Conservation (phyloP, 2,329 filamentous ascomycete species). For the Dactylonectria macrodidyma region DNA sequence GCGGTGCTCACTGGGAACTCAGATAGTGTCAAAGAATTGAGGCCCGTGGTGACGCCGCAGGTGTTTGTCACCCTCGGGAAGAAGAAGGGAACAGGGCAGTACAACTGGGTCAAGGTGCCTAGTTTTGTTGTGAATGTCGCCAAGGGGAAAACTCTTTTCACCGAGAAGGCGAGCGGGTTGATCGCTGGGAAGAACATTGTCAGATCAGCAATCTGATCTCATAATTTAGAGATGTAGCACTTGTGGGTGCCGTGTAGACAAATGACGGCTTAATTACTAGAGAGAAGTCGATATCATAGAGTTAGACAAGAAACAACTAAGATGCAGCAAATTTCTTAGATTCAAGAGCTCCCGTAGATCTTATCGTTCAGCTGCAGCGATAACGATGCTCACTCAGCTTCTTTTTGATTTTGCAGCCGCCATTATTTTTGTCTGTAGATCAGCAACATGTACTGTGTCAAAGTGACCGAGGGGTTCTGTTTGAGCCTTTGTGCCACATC, state of each 20-base stretch:
- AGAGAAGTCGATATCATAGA: not conserved
- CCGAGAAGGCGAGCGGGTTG: slow-evolving; percentile 13
- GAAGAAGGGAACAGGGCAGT: slow-evolving; percentile 20
- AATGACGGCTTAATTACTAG: not conserved
- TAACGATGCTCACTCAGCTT: no score
- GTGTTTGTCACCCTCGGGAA: slow-evolving; percentile 12
- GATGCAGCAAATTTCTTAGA: no score
- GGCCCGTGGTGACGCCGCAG: slow-evolving; percentile 1
- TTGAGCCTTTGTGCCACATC: no score
- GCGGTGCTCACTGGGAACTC: not conserved
- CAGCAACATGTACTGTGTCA: no score
- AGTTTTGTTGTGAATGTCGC: slow-evolving; percentile 9
- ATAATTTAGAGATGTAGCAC: not conserved
- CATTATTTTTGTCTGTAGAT: no score
- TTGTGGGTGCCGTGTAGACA: not conserved
- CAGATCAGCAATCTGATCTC: not conserved
- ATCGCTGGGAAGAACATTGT: slow-evolving; percentile 9
- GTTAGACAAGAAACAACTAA: no score
- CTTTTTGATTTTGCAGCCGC: no score
- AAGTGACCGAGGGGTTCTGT: no score
- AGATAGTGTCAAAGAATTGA: not conserved
- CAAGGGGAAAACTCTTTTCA: slow-evolving; percentile 18
- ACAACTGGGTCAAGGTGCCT: slow-evolving; percentile 1
- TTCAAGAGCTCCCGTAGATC: no score
- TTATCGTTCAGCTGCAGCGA: no score